These are phyloP conservation scores for Pelargonium myrrhifolium DNA, from an alignment of 441 rosid genomes.

Conservation along the genomic window DNA sequence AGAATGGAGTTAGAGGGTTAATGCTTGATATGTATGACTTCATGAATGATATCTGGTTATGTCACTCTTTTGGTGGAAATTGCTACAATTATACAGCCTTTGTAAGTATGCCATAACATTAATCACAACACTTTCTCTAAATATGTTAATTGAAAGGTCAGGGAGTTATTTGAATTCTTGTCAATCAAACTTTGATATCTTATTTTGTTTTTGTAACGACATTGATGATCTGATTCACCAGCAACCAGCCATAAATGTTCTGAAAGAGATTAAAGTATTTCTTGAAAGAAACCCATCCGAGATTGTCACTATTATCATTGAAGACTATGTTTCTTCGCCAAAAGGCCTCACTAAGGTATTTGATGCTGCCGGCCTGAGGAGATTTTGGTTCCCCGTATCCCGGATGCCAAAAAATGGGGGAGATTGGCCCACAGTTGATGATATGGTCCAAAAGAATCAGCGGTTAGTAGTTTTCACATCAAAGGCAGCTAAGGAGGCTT, in stretches of 20 bases:
- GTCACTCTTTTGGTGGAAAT: constrained; percentile 49
- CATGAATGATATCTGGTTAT: constrained; percentile 50
- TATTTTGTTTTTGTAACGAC: neutral
- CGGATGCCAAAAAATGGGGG: constrained; percentile 53
- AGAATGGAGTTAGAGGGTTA: constrained; percentile 66
- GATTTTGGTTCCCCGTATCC: constrained; percentile 53
- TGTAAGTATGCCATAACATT: constrained; percentile 33
- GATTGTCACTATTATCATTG: constrained; percentile 51
- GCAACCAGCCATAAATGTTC: constrained; percentile 47
- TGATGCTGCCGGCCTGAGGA: constrained; percentile 43
- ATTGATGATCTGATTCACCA: constrained; percentile 14
- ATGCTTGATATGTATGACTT: constrained; percentile 68
- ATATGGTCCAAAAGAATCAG: constrained; percentile 48
- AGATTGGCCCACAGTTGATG: constrained; percentile 51
- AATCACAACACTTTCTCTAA: no score
- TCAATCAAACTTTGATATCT: no score
- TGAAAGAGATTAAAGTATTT: constrained; percentile 44
- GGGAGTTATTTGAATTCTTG: no score
- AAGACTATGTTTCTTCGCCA: constrained; percentile 53
- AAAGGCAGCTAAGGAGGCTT: constrained; percentile 40
- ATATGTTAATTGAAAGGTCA: no score
- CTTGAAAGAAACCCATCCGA: constrained; percentile 39
- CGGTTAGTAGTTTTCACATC: constrained; percentile 57
- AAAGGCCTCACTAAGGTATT: constrained; percentile 47
- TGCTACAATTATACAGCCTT: constrained; percentile 56